phyloP scores from a whole-genome alignment of 345 rosid species.

The Populus deltoides region DNA sequence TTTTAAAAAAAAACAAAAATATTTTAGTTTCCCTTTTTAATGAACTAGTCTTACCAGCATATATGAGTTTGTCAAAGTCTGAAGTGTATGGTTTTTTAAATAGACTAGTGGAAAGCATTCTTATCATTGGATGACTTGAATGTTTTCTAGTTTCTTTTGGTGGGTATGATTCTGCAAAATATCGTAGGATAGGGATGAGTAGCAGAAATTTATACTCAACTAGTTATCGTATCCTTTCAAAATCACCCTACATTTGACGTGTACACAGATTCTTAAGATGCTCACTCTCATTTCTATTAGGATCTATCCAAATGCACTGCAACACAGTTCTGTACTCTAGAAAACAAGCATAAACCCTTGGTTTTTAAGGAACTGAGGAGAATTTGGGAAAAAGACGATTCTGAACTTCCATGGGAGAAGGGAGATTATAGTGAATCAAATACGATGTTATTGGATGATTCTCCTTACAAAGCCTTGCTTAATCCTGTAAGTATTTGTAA shows the following conservation, averaged over 20 bases:
- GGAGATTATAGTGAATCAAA: constrained; percentile 68
- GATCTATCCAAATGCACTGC: constrained; percentile 65
- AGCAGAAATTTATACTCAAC: too few relatives aligned
- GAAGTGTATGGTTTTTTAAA: background rate
- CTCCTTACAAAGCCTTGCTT: constrained; percentile 91
- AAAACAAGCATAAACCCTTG: constrained; percentile 60
- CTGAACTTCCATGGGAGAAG: constrained; percentile 61
- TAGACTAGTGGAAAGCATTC: background rate
- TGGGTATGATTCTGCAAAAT: background rate
- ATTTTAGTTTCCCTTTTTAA: background rate
- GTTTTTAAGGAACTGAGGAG: constrained; percentile 74
- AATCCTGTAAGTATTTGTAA: constrained; percentile 67
- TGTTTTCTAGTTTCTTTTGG: background rate
- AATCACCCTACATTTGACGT: too few relatives aligned
- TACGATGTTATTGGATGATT: constrained; percentile 78
- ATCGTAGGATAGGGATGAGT: background rate
- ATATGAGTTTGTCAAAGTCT: background rate
- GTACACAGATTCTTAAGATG: background rate
- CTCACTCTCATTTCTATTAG: constrained; percentile 28
- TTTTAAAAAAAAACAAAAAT: background rate
- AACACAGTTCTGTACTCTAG: constrained; percentile 51
- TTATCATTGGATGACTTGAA: background rate
- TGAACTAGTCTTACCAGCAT: background rate
- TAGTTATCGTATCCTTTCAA: too few relatives aligned
- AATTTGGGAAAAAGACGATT: constrained; percentile 65